Conservation (phyloP, 495 filamentous ascomycete species). For the Penicillium roqueforti region DNA sequence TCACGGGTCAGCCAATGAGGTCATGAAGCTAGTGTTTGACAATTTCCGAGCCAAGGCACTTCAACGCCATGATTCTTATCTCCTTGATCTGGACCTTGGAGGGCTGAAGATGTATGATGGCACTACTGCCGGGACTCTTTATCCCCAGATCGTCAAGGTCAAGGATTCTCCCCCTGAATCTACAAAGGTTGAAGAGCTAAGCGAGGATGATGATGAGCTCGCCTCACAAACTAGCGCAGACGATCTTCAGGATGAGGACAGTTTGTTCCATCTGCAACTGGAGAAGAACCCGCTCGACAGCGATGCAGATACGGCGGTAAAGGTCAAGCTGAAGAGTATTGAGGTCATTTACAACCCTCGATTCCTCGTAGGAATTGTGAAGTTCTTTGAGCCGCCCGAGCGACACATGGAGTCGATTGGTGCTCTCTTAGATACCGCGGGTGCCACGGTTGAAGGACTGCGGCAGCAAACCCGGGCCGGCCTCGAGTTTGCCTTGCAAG, state of each 20-base stretch:
- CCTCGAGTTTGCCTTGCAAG: constrained; percentile 90
- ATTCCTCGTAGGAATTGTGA: constrained; percentile 81
- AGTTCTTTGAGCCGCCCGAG: constrained; percentile 94
- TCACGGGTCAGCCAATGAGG: constrained; percentile 70
- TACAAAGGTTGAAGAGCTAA: constrained; percentile 40
- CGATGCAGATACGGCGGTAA: constrained; percentile 83
- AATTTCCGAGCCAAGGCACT: constrained; percentile 84
- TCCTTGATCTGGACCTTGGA: constrained; percentile 82
- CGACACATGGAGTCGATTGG: constrained; percentile 97
- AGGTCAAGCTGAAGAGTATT: constrained; percentile 86
- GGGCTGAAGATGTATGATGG: constrained; percentile 94
- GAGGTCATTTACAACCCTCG: constrained; percentile 96
- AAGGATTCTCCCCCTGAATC: constrained; percentile 69
- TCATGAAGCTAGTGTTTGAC: constrained; percentile 88
- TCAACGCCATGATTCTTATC: constrained; percentile 83
- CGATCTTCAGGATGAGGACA: constrained; percentile 61
- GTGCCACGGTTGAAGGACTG: constrained; percentile 89
- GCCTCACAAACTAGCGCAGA: constrained; percentile 46
- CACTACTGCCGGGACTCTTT: constrained; percentile 83
- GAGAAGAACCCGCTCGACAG: constrained; percentile 94
- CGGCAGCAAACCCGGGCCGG: constrained; percentile 94
- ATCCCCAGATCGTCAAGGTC: constrained; percentile 88
- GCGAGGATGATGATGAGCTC: constrained; percentile 58
- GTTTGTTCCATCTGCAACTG: constrained; percentile 84
- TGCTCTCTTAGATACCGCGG: constrained; percentile 88